Percentiles rank a stretch among this genome's conserved stretches.
phyloP scores from a whole-genome alignment of 768 basidiomycete genomes.

The Hortiboletus campestris region DNA sequence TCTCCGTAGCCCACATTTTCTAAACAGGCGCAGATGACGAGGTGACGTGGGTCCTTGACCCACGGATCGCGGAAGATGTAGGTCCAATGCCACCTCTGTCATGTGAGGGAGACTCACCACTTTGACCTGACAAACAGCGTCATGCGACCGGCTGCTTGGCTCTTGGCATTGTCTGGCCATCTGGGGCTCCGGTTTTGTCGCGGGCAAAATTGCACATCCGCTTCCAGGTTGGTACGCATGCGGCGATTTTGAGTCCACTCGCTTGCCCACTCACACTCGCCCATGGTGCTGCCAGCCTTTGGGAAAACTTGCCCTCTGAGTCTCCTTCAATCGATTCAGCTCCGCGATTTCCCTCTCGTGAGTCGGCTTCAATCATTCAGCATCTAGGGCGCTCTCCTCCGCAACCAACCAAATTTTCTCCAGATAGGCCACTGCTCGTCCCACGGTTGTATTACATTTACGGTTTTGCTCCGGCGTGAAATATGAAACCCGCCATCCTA shows the following conservation, averaged over 20 bases:
- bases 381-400: too few species aligned
- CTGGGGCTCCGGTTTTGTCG: not conserved
- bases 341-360: constrained; percentile 1
- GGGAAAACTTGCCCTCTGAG: not conserved
- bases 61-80: constrained; percentile 1
- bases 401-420: not conserved
- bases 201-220: not conserved
- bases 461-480: not conserved
- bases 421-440: not conserved
- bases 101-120: constrained; percentile 1
- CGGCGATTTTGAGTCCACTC: not conserved
- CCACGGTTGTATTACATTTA: not conserved
- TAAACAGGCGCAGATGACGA: constrained; percentile 11
- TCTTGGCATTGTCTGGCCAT: constrained; percentile 3
- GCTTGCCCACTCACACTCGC: not conserved
- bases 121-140: constrained; percentile 4
- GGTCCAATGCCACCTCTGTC: not conserved
- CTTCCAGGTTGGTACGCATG: not conserved
- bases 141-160: constrained; percentile 5
- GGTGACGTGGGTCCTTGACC: constrained; percentile 27
- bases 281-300: not conserved
- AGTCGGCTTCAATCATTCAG: not conserved
- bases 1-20: not conserved
- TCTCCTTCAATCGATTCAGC: not conserved
- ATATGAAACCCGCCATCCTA: constrained; percentile 2